A percentile compares a stretch with the other conserved stretches of the same genome.
Conservation (phyloP, 2,329 filamentous ascomycete genomes). For the Nigrospora sphaerica region DNA sequence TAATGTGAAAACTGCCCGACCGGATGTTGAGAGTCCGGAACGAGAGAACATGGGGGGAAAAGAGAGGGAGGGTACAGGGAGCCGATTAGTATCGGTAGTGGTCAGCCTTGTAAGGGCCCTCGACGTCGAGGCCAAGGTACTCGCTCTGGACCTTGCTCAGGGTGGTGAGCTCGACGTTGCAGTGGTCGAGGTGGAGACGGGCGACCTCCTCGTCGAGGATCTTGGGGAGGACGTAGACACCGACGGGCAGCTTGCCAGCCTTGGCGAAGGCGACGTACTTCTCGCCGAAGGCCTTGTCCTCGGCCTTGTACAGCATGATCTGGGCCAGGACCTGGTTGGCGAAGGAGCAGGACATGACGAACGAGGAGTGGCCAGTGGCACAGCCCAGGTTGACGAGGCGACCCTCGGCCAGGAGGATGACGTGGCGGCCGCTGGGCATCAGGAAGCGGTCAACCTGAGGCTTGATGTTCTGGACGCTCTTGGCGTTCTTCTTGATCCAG, state of each 20-base stretch:
- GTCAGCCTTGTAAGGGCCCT: constrained; percentile 95
- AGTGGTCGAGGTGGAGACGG: constrained; percentile 83
- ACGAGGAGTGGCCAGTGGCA: constrained; percentile 97
- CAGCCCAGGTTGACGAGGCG: constrained; percentile 99
- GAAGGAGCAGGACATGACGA: constrained; percentile 99
- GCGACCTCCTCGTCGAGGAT: constrained; percentile 98
- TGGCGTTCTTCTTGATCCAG: constrained; percentile 96
- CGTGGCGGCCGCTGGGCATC: constrained; percentile 89
- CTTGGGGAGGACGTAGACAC: constrained; percentile 97
- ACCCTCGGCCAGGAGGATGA: constrained; percentile 97
- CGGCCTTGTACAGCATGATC: constrained; percentile 95
- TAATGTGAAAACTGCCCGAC: too few relatives aligned
- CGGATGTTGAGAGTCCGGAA: background rate
- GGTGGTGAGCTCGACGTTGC: constrained; percentile 88
- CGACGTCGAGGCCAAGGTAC: constrained; percentile 78
- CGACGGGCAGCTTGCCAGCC: constrained; percentile 79
- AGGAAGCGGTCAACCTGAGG: constrained; percentile 98
- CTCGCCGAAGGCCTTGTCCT: constrained; percentile 77
- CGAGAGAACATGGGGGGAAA: background rate
- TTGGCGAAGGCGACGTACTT: constrained; percentile 97
- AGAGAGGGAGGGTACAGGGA: background rate
- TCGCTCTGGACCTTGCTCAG: constrained; percentile 84
- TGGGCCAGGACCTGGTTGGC: constrained; percentile 99
- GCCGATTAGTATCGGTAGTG: constrained; percentile 66
- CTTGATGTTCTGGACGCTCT: constrained; percentile 97